Conservation (phyloP, 1,139 yeast species). For the Pichia sp. region DNA sequence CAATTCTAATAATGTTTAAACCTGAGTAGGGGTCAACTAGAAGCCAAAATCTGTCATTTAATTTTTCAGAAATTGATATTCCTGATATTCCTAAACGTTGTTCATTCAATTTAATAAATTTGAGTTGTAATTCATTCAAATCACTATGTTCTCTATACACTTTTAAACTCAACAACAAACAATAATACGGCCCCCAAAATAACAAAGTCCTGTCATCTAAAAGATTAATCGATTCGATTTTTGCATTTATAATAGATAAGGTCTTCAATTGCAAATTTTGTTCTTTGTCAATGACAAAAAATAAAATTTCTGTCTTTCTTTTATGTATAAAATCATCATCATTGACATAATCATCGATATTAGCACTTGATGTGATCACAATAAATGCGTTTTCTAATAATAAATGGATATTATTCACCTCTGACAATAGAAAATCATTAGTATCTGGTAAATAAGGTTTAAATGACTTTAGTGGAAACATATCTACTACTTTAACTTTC, state of each 20-base stretch:
- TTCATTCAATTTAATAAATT: slow-evolving; percentile 1
- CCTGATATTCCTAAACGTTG: background rate
- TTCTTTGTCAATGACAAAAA: slow-evolving; percentile 4
- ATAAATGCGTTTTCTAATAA: slow-evolving; percentile 2
- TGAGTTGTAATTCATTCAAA: background rate
- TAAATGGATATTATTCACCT: background rate
- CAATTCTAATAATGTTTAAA: slow-evolving; percentile 1
- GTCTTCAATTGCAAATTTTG: slow-evolving; percentile 4
- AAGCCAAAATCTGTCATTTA: background rate
- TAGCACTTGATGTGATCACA: slow-evolving; percentile 2
- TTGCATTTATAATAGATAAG: slow-evolving; percentile 1
- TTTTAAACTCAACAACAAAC: background rate
- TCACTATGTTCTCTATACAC: slow-evolving; percentile 2
- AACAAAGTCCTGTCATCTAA: background rate
- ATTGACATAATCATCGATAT: slow-evolving; percentile 3
- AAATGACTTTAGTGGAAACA: background rate
- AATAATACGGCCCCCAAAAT: slow-evolving; percentile 1
- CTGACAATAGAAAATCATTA: slow-evolving; percentile 2
- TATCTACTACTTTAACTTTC: background rate
- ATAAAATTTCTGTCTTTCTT: slow-evolving; percentile 5
- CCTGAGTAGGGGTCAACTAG: slow-evolving; percentile 10
- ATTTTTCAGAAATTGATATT: background rate
- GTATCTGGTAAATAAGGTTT: background rate
- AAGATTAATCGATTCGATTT: background rate
- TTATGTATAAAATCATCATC: slow-evolving; percentile 5